Evolutionary conservation across 2,329 filamentous ascomycete genomes (phyloP), one percentile per base, ranked within the genome.

Genomic region (Fusarium sp.): DNA sequence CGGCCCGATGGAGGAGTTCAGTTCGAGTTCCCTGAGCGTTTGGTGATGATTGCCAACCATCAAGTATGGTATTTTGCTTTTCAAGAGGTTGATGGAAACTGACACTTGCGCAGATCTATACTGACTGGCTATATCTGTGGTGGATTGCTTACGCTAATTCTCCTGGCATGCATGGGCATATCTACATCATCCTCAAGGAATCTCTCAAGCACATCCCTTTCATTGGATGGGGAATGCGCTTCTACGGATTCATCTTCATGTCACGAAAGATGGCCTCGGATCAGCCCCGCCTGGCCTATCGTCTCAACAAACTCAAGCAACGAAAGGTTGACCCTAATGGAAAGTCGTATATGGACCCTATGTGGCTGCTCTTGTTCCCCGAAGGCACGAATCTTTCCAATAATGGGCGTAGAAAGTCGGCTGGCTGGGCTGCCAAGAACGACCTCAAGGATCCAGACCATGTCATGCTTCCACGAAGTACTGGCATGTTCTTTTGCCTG

Each of bases 111-210:
- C 74, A 89, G 89, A 91, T 97, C 59, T 97, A 97, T 80, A 96
- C 94, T 14, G 94, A 97, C 83, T 97, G 94, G 94, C 83, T 97
- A 14, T 97, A 97, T 80, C 88, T 97, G 13, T 97, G 94, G 94
- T 97, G 94, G 94, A 91, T 94, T 33, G 93, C 91, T n/a, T 97
- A 97, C 78, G 94, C 93, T 33, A 92, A 91, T 79, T 81, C 77
- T 5, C 93, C 93, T 65, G 88, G 89, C 60, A 94, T 94, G 90
- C 93, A 96, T 78, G 94, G 95, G 17, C 92, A 94, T 79, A 88
- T 97, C 78, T 97, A 94, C 84, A 97, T 97, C 80, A 96, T 97
- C 78, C 85, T 97, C 59, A 97, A 97, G 79, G 93, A 97, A 80
- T 95, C 93, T 3, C 85, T 97, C 70, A 95, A 94, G 81, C 92